phyloP scores from a whole-genome alignment of 805 yeast species.

The Candida xyloterini region DNA sequence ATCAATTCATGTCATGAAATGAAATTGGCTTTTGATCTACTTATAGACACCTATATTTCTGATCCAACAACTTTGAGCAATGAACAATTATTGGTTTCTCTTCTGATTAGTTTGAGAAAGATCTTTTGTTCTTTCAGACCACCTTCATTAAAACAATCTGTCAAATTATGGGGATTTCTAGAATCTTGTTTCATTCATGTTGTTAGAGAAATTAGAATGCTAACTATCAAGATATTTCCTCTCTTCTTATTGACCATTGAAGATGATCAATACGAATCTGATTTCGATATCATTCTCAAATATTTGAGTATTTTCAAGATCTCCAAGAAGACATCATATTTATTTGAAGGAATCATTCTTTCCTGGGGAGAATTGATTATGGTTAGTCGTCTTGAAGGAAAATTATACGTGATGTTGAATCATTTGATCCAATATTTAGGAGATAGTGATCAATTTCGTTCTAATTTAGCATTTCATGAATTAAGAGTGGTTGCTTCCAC shows the following conservation, averaged over 20 bases:
- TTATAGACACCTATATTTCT: conserved; percentile 26
- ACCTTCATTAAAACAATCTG: conserved; percentile 34
- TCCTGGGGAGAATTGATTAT: conserved; percentile 66
- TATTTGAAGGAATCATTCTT: conserved; percentile 57
- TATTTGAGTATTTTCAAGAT: conserved; percentile 42
- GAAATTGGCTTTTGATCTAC: conserved; percentile 27
- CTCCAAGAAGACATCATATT: conserved; percentile 31
- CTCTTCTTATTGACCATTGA: conserved; percentile 43
- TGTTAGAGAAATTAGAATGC: conserved; percentile 54
- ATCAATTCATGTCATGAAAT: conserved; percentile 18
- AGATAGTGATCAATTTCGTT: conserved; percentile 60
- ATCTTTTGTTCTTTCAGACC: conserved; percentile 54
- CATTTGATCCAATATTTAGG: conserved; percentile 66
- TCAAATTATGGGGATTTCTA: conserved; percentile 40
- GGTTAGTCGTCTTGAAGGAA: conserved; percentile 57
- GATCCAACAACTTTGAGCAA: conserved; percentile 19
- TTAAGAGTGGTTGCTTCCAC: conserved; percentile 56
- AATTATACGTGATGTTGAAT: conserved; percentile 61
- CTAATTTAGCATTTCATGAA: conserved; percentile 66
- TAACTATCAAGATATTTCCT: conserved; percentile 53
- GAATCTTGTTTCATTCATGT: conserved; percentile 37
- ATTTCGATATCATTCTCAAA: conserved; percentile 45
- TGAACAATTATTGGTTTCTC: conserved; percentile 37
- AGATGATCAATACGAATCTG: conserved; percentile 38
- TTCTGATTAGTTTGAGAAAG: conserved; percentile 44